These are phyloP conservation scores for Diaporthe caulivora DNA, from an alignment of 2,329 filamentous ascomycete genomes.

Conservation along the genomic window DNA sequence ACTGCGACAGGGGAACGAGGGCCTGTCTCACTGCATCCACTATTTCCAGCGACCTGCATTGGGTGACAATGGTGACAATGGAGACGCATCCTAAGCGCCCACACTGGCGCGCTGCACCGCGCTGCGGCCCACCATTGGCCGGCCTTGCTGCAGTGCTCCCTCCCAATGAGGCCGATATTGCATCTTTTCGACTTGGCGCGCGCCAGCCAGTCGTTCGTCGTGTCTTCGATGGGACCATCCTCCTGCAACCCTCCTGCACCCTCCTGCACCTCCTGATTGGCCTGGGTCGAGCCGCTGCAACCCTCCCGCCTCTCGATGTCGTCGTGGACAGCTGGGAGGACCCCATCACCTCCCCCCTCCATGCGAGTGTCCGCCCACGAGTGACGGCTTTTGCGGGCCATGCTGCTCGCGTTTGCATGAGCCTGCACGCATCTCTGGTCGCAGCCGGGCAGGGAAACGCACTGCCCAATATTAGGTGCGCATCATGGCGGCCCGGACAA, in stretches of 20 bases:
- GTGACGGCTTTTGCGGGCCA: constrained; percentile 9
- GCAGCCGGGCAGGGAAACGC: constrained; percentile 20
- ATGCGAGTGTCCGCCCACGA: constrained; percentile 7
- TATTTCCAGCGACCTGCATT: constrained; percentile 30
- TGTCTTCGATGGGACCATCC: constrained; percentile 22
- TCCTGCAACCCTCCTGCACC: background rate
- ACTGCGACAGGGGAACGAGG: background rate
- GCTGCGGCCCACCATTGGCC: constrained; percentile 36
- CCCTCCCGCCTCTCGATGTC: constrained; percentile 33
- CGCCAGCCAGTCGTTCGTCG: constrained; percentile 39
- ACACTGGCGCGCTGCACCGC: constrained; percentile 27
- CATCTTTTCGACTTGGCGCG: constrained; percentile 36
- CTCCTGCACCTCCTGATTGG: constrained; percentile 34
- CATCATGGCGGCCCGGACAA: constrained; percentile 24
- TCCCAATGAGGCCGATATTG: constrained; percentile 34
- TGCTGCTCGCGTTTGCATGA: constrained; percentile 33
- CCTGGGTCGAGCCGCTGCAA: constrained; percentile 23
- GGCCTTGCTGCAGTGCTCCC: background rate
- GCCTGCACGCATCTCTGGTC: background rate
- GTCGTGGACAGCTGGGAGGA: constrained; percentile 34
- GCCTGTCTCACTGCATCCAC: constrained; percentile 17
- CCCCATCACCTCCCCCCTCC: constrained; percentile 3
- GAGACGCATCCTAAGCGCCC: constrained; percentile 37
- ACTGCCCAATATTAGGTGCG: constrained; percentile 35
- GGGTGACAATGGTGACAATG: constrained; percentile 32